A percentile compares a stretch with the other conserved stretches of the same genome.
phyloP scores from a whole-genome alignment of 208 protist genomes.

The Trypanosoma caninum region DNA sequence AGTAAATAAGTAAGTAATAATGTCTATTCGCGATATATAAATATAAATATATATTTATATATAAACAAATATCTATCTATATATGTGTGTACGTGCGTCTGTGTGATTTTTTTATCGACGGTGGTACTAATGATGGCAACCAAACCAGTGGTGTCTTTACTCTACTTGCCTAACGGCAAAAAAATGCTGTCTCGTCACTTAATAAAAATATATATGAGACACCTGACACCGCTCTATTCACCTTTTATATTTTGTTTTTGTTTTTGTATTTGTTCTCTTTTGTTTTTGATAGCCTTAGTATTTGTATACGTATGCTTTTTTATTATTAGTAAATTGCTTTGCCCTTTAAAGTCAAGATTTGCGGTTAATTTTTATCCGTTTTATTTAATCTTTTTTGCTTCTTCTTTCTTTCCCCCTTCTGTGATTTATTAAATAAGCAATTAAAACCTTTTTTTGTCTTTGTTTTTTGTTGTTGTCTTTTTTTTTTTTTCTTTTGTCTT shows the following conservation, averaged over 20 bases:
- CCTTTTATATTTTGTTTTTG: slow-evolving; percentile 8
- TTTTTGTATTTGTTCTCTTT: background rate
- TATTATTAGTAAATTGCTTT: background rate
- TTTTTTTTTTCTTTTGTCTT: background rate
- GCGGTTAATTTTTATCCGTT: background rate
- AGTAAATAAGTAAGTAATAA: too few species aligned
- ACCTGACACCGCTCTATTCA: too few species aligned
- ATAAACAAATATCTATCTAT: too few species aligned
- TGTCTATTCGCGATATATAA: too few species aligned
- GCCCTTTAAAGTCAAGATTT: background rate
- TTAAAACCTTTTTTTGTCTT: background rate
- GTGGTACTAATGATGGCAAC: too few species aligned
- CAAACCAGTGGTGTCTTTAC: too few species aligned
- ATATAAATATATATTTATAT: background rate
- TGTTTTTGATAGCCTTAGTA: background rate
- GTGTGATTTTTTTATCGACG: too few species aligned
- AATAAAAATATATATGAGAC: too few species aligned
- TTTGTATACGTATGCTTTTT: background rate
- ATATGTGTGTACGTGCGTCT: too few species aligned
- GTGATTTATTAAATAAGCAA: too few species aligned
- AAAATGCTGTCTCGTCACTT: too few species aligned
- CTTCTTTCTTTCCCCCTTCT: background rate
- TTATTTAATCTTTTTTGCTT: background rate
- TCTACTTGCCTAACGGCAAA: too few species aligned
- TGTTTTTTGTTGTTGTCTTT: background rate